These are phyloP conservation scores for Boletellus ananiceps DNA, from an alignment of 768 basidiomycete species.

Conservation along the genomic window DNA sequence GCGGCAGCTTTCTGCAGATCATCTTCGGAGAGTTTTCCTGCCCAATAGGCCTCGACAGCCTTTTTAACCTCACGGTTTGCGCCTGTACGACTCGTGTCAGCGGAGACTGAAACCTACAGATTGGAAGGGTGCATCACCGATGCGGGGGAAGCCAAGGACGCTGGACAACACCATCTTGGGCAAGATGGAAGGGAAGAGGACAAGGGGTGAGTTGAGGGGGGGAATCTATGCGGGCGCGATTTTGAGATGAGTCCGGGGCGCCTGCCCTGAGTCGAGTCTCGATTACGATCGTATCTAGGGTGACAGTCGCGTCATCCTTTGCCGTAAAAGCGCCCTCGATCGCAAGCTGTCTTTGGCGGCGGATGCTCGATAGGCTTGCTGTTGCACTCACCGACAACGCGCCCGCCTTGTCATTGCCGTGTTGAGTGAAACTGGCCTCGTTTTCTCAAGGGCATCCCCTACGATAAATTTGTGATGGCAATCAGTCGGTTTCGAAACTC, in stretches of 20 bases:
- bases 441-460: too few relatives aligned
- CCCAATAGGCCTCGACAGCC: constrained; percentile 99
- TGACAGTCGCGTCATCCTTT: not conserved
- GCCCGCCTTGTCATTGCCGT: too few relatives aligned
- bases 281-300: too few relatives aligned
- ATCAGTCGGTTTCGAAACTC: too few relatives aligned
- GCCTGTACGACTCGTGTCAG: constrained; percentile 42
- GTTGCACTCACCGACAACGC: not conserved
- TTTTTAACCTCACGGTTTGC: constrained; percentile 95
- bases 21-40: constrained; percentile 80
- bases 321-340: too few relatives aligned
- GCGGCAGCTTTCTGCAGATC: constrained; percentile 86
- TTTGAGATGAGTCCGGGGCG: constrained; percentile 22
- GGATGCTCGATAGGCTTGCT: too few relatives aligned
- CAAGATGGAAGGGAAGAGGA: constrained; percentile 15
- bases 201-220: constrained; percentile 10
- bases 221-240: constrained; percentile 15
- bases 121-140: constrained; percentile 38
- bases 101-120: not conserved
- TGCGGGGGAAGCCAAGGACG: constrained; percentile 90
- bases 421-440: too few relatives aligned
- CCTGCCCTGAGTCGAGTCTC: constrained; percentile 32
- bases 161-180: constrained; percentile 69
- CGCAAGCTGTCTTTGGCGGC: too few relatives aligned
- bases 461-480: too few relatives aligned